phyloP scores from a whole-genome alignment of 345 rosid genomes.

The Brassica carinata region DNA sequence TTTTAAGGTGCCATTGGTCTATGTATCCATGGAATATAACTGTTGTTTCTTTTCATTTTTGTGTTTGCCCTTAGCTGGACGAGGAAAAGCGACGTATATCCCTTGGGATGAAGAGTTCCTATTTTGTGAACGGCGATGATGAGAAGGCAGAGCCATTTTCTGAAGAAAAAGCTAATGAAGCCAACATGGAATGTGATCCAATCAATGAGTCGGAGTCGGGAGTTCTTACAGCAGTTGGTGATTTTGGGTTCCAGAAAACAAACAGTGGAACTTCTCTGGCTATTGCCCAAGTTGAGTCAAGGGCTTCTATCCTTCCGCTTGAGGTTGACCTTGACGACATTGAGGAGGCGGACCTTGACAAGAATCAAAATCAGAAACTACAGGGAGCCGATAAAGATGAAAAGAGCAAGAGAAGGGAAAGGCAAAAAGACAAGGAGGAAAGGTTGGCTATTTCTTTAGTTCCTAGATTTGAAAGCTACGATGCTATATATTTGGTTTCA shows the following conservation, averaged over 20 bases:
- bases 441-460: conserved; percentile 50
- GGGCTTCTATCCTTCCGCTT: conserved; percentile 83
- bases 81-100: conserved; percentile 77
- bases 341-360: conserved; percentile 51
- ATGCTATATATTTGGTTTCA: conserved; percentile 6
- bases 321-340: conserved; percentile 80
- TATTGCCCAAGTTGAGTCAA: conserved; percentile 67
- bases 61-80: conserved; percentile 56
- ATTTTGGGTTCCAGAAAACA: conserved; percentile 37
- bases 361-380: conserved; percentile 42
- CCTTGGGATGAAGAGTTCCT: conserved; percentile 80
- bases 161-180: conserved; percentile 50
- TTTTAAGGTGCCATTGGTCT: conserved; percentile 6
- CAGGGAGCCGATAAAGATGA: conserved; percentile 43
- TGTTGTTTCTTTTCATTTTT: conserved; percentile 20
- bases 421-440: conserved; percentile 70
- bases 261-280: conserved; percentile 44
- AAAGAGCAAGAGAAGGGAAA: conserved; percentile 56
- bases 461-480: conserved; percentile 3
- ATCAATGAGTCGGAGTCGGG: conserved; percentile 31
- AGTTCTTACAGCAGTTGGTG: conserved; percentile 29
- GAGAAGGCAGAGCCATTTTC: conserved; percentile 33
- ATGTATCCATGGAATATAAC: neutral
- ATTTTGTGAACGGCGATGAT: conserved; percentile 42
- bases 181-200: conserved; percentile 43